Conservation (phyloP, 2,329 filamentous ascomycete species). For the Beauveria sp. region DNA sequence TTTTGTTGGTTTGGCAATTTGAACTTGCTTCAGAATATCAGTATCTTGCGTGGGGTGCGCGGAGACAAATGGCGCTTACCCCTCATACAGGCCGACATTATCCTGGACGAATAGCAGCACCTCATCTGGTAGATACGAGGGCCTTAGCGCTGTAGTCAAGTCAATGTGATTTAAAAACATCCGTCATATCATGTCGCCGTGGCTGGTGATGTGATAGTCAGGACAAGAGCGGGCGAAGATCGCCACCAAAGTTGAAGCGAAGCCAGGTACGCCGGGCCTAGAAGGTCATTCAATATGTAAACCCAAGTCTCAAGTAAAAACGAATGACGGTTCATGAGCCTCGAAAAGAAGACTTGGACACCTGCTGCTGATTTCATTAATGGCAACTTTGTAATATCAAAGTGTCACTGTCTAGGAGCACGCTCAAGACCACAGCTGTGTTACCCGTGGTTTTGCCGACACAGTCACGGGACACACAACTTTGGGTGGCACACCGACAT, state of each 20-base stretch:
- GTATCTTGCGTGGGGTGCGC: not conserved
- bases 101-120: slow-evolving; percentile 94
- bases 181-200: slow-evolving; percentile 17
- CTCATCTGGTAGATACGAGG: slow-evolving; percentile 87
- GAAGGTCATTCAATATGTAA: not conserved
- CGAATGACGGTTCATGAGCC: too few relatives aligned
- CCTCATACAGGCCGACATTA: slow-evolving; percentile 94
- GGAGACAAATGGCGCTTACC: slow-evolving; percentile 49
- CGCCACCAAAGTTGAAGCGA: not conserved
- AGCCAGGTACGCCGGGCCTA: not conserved
- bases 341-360: not conserved
- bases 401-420: not conserved
- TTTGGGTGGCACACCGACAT: not conserved
- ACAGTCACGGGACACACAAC: slow-evolving; percentile 8
- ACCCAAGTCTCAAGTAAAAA: not conserved
- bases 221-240: not conserved
- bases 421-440: not conserved
- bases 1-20: slow-evolving; percentile 93
- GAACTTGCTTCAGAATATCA: slow-evolving; percentile 55
- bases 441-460: slow-evolving; percentile 7
- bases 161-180: slow-evolving; percentile 98
- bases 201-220: not conserved
- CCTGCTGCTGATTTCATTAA: not conserved
- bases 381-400: not conserved
- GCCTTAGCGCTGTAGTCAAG: slow-evolving; percentile 91